Evolutionary conservation across 768 basidiomycete genomes (phyloP), one percentile per base, ranked within the genome.

Genomic region (Kwoniella sp.): DNA sequence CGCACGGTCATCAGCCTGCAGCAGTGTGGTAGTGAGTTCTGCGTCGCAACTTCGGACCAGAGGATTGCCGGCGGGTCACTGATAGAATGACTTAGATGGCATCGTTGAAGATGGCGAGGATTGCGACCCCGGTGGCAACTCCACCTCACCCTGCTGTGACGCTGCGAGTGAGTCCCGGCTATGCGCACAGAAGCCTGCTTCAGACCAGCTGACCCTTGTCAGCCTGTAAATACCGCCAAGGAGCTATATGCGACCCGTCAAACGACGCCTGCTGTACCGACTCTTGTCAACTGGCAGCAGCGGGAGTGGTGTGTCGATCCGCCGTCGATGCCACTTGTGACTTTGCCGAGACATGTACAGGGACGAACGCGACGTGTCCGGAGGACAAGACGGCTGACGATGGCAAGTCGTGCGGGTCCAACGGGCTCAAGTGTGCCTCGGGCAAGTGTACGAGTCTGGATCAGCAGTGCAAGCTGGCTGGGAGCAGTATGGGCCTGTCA

Each of bases 361-460:
- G 89, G 5, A 83, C 78, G 45, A 84, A 82, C 50, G 80, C 85
- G 4, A 63, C 79, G 14, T 92, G 89, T 74, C 89, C 89, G 0
- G 56, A 77, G 23, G 86, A 89, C 66, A 62, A 79, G 32, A 77
- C 82, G 3, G 73, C 77, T 17, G 76, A 81, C 2, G 87, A 90
- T 70, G 33, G 33, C 8, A 57, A 50, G 15, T 38, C 28, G 20
- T 89, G 89, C 67, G 88, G 88, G 5, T 53, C 67, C 27, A 75
- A 77, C 53, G 52, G 52, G 1, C 74, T 89, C 29, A 80, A 80
- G 22, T 90, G 89, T 71, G 88, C 88, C 0, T 82, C 80, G 60
- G 88, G 89, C 7, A 75, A 78, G 26, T 92, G 89, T 73, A 90
- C 88, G 25, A 87, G 86, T 6, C 68, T 84, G 17, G 77, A 81